Base-by-base conservation (phyloP, 305 asterid species). In the Fraxinus sp. region DNA sequence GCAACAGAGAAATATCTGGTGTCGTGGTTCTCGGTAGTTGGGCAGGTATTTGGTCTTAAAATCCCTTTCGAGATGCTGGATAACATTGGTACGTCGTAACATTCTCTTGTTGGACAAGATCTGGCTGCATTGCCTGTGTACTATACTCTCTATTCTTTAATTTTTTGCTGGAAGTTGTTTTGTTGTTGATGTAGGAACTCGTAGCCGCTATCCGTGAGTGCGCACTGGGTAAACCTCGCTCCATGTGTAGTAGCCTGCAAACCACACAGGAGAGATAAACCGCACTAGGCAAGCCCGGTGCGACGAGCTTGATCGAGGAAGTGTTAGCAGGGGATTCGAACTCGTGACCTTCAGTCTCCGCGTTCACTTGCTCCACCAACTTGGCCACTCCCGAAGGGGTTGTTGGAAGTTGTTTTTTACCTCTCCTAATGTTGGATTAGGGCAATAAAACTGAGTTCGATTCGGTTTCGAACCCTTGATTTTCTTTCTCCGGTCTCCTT, bases 21-120 rank as follows among this genome's bases (percentile, higher is more conserved):
- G 46, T 91, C 98, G 2, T 94, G 97, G 98, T 91, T 94, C 87
- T 93, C 97, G 24, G 96, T 92, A 35, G 95, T 93, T 24, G 97
- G 94, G n/a, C 94, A 91, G 72, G 87, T 91, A 13, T 91, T 94
- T 85, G 94, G 97, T 68, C 87, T 92, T 72, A 88, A 86, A 86
- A 74, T 91, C 26, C 97, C 98, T 84, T 81, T 88, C 7, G 87
- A 84, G 75, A 90, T 93, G 92, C 80, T 92, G 77, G 33, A 8
- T 6, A 46, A 59, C 39, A 70, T 4, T 70, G 39, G 39, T 30
- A 11, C 11, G 2, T 6, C 35, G 41, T 30, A 70, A 10, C 35
- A 30, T 13, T 10, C 14, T 28, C 1, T 0, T 26, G 37, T 70
- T 70, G 41, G 39, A 70, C 37, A 30, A 10, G 20, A 70, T 28